A percentile compares a stretch with the other conserved stretches of the same genome.
These are phyloP conservation scores for Solanum peruvianum DNA, from an alignment of 257 asterid species.

Conservation along the genomic window DNA sequence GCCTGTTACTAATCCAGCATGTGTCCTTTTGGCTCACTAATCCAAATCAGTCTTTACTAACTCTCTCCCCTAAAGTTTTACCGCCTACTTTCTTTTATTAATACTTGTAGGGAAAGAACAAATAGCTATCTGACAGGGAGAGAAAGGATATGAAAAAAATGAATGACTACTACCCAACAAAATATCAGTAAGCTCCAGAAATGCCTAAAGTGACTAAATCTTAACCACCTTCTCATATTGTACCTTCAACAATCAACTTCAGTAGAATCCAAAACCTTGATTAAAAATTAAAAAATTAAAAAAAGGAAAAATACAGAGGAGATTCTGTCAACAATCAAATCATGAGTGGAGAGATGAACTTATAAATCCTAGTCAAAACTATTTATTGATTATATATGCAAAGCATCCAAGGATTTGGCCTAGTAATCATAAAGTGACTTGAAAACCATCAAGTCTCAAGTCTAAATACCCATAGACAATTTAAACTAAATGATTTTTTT, in stretches of 20 bases:
- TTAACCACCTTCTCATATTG: neutral
- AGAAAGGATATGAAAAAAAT: neutral
- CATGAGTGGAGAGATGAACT: neutral
- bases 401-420: neutral
- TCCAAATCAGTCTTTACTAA: neutral
- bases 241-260: neutral
- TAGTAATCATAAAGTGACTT: neutral
- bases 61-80: neutral
- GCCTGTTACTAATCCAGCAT: neutral
- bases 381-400: neutral
- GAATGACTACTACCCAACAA: neutral
- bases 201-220: neutral
- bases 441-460: neutral
- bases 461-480: neutral
- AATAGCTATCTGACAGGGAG: neutral
- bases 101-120: neutral
- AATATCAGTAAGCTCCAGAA: neutral
- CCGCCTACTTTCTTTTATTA: neutral
- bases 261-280: neutral
- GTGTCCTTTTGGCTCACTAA: neutral
- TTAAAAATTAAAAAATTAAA: neutral
- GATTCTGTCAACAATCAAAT: neutral
- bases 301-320: neutral
- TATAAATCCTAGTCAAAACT: neutral
- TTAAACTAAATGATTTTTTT: neutral